phyloP scores from a whole-genome alignment of 2,329 filamentous ascomycete species.

The Didymella segeticola region DNA sequence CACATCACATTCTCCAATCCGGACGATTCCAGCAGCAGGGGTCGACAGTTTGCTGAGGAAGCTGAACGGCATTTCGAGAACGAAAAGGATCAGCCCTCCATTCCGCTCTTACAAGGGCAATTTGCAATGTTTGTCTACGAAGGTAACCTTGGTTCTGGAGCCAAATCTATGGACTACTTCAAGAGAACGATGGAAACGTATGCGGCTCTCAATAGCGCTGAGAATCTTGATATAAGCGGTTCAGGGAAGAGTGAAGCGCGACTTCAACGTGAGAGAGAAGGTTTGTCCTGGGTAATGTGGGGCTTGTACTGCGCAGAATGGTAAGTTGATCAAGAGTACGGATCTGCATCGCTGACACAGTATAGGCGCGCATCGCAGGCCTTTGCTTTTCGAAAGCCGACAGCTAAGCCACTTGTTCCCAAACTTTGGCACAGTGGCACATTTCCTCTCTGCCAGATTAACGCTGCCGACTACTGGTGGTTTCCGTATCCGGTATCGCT shows the following conservation, averaged over 20 bases:
- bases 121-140: not conserved
- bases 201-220: not conserved
- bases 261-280: not conserved
- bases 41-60: not conserved
- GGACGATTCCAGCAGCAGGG: not conserved
- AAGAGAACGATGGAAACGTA: not conserved
- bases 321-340: not conserved
- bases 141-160: not conserved
- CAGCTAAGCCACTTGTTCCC: not conserved
- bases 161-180: constrained; percentile 1
- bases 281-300: not conserved
- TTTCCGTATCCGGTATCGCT: not conserved
- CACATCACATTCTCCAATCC: not conserved
- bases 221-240: not conserved
- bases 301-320: not conserved
- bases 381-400: not conserved
- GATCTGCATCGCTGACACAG: not conserved
- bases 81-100: not conserved
- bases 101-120: not conserved
- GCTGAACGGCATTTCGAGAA: not conserved
- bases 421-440: not conserved
- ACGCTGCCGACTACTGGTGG: not conserved
- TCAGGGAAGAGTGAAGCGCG: not conserved
- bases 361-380: constrained; percentile 1
- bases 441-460: not conserved